Base-by-base conservation (phyloP, 2,329 filamentous ascomycete genomes). In the Nigrograna mackinnonii region DNA sequence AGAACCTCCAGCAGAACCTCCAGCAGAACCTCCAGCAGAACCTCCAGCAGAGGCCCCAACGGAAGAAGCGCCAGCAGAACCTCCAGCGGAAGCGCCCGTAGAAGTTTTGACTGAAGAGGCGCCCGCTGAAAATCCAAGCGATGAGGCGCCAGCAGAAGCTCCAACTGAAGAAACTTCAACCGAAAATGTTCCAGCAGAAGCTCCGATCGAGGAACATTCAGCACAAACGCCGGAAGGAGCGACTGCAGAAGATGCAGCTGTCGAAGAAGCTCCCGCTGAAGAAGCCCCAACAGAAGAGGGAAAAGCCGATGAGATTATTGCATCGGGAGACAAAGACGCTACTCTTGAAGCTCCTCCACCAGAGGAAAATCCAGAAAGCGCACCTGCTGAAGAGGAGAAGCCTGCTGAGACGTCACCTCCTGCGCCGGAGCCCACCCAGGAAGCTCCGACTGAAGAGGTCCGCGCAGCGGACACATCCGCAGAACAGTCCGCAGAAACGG, bases 191-290 rank as follows among this genome's bases (percentile, higher is more conserved):
- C 14, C 21, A 21, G 34, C 17, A 20, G 34, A 36, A 22, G 34
- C 7, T 7, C 16, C 3, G 11, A 11, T 16, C 16, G 34, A 20
- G 13, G 17, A 20, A 11, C 17, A 36, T 12, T 16, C 31, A 13
- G 31, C 11, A 17, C 11, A 12, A 33, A 11, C 16, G 16, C 24
- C 9, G 24, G 24, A 28, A 28, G 39, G 17, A 5, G 33, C 37
- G 24, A 17, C 34, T 24, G 17, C 31, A 7, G 41, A 33, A 35
- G 34, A 20, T 7, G 19, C 40, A 5, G 38, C 18, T 28, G 4
- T 21, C 14, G 46, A 46, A n/a, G 43, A 49, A 14, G 12, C 31
- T 37, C 19, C 31, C 22, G 18, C 34, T 12, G 24, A 19, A 4
- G 12, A 30, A 12, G 7, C 31, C 18, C 9, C 31, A 7, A 7